These are phyloP conservation scores for Prunella vulgaris DNA, from an alignment of 257 asterid species.

Conservation along the genomic window DNA sequence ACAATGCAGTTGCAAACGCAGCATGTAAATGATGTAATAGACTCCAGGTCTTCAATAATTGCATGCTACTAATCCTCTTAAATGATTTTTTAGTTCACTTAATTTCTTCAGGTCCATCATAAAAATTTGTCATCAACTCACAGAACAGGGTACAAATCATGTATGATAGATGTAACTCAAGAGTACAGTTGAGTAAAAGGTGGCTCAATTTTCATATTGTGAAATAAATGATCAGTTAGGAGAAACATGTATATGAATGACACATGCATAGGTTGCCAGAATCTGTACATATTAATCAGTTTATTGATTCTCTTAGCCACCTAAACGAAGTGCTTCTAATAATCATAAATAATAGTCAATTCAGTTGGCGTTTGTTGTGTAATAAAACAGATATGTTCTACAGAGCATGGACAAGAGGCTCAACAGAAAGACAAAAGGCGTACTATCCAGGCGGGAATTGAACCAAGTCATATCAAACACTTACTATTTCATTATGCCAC, in stretches of 20 bases:
- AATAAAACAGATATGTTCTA: constrained; percentile 3
- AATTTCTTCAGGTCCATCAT: neutral
- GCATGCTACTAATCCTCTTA: neutral
- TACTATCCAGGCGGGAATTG: neutral
- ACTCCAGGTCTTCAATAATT: neutral
- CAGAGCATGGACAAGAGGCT: neutral
- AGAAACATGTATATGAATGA: neutral
- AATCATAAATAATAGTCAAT: neutral
- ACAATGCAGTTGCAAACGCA: neutral
- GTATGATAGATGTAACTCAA: neutral
- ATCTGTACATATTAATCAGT: neutral
- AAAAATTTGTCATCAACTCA: neutral
- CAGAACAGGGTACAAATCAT: neutral
- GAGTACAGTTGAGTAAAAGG: neutral
- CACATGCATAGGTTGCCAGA: neutral
- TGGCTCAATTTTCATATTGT: neutral
- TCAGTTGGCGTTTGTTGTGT: neutral
- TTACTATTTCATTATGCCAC: neutral
- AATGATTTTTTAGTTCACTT: neutral
- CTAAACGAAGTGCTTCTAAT: neutral
- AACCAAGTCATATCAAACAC: neutral
- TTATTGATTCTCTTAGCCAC: neutral
- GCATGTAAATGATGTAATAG: neutral
- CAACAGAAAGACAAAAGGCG: neutral
- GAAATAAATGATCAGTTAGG: neutral